Base-by-base conservation (phyloP, 2,329 filamentous ascomycete species). In the Phialophora tarda region DNA sequence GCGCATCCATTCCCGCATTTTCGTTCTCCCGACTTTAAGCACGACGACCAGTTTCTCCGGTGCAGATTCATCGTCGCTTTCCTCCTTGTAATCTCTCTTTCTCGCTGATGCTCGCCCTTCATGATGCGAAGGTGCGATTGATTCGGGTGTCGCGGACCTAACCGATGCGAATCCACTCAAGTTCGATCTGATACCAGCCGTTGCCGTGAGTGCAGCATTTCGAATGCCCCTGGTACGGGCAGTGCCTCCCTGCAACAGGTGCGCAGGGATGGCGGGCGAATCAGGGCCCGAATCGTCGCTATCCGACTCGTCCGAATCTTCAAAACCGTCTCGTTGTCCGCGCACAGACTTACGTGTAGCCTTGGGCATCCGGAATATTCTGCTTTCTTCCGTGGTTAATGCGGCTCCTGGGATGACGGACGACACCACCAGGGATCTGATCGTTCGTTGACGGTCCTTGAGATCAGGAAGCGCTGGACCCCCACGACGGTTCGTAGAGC, bases 391-490 rank as follows among this genome's bases (percentile, higher is more conserved):
- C 54, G 96, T 82, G 2, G 86, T 86, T 63, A 88, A 82, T 4
- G 91, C 94, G 4, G 92, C 92, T 26, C 94, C 95, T 17, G 95
- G 95, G 65, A 99, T 86, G 23, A 96, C 93, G 2, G 92, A 93
- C 10, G 94, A 97, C 1, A 99, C 92, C 60, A 98, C 86, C 71
- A 97, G 85, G 0, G 94, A 97, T 55, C 95, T 88, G 64, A 98
- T 94, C 0, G 95, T 98, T 59, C 94, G 88, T 79, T 95, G 94
- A 62, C 93, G 87, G 73, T 99, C 95, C 77, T 96, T 97, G 65
- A 99, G 87, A 79, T 99, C 95, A n/a, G 95, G 95, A 48, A 99
- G 82, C 66, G 92, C 91, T 5, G 95, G 95, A 0, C 95, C 95
- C 70, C 95, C 95, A 73, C 95, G 88, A 69, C 95, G 86, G 77